A percentile compares a stretch with the other conserved stretches of the same genome.
phyloP scores from a whole-genome alignment of 1,284 basidiomycete genomes.

The Pseudozyma thailandica region DNA sequence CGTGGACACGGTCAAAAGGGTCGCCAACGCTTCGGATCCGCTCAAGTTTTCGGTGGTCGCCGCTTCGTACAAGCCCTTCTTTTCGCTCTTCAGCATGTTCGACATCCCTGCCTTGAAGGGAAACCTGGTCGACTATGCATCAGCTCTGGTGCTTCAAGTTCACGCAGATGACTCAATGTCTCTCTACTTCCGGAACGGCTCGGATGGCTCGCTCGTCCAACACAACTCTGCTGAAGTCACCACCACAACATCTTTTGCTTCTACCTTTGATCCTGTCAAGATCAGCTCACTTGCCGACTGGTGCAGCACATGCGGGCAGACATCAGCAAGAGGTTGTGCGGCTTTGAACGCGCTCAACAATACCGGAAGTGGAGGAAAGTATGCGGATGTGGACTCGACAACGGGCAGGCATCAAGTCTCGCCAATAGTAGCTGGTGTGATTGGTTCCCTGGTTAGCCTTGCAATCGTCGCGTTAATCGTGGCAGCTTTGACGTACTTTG shows the following conservation, averaged over 20 bases:
- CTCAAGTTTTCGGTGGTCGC: constrained; percentile 78
- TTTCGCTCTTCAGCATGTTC: constrained; percentile 81
- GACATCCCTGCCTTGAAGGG: constrained; percentile 28
- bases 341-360: constrained; percentile 56
- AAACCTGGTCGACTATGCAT: constrained; percentile 78
- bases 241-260: constrained; percentile 81
- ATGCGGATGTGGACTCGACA: constrained; percentile 49
- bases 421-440: constrained; percentile 59
- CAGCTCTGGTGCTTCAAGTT: constrained; percentile 81
- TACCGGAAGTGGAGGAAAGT: constrained; percentile 53
- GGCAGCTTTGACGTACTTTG: constrained; percentile 11
- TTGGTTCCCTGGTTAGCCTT: constrained; percentile 57
- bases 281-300: constrained; percentile 68
- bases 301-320: constrained; percentile 68
- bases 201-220: constrained; percentile 66
- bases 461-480: constrained; percentile 40
- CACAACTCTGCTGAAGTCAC: constrained; percentile 67
- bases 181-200: constrained; percentile 86
- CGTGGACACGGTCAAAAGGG: constrained; percentile 76
- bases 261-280: constrained; percentile 74
- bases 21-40: constrained; percentile 80
- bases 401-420: constrained; percentile 56
- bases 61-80: constrained; percentile 87
- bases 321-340: constrained; percentile 51
- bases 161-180: constrained; percentile 71